phyloP scores from a whole-genome alignment of 257 asterid genomes.

The Galeopsis tetrahit region DNA sequence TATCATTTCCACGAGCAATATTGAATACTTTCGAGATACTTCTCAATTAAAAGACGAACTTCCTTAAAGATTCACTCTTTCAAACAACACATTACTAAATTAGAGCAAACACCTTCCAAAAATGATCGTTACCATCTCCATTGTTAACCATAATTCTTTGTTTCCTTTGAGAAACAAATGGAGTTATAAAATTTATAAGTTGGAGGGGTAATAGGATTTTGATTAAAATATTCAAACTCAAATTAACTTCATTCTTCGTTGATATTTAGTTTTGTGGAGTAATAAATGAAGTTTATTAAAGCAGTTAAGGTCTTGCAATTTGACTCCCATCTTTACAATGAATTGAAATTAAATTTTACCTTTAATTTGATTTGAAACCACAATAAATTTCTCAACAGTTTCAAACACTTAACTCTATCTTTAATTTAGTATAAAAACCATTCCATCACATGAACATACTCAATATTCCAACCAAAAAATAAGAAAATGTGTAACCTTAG shows the following conservation, averaged over 20 bases:
- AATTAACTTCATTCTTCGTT: not conserved
- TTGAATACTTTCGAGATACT: no score
- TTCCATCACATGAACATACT: not conserved
- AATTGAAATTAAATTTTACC: not conserved
- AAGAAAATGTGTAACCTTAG: slow-evolving; percentile 10
- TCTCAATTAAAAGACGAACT: no score
- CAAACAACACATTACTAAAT: no score
- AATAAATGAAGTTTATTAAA: not conserved
- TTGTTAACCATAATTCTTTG: no score
- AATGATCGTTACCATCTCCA: no score
- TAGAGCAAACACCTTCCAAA: no score
- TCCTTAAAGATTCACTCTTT: no score
- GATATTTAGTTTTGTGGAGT: not conserved
- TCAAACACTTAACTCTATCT: slow-evolving; percentile 11
- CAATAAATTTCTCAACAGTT: slow-evolving; percentile 23
- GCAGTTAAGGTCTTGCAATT: not conserved
- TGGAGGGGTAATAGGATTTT: not conserved
- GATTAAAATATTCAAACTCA: no score
- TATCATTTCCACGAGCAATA: no score
- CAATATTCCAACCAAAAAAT: not conserved
- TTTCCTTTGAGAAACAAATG: no score
- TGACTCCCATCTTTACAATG: not conserved
- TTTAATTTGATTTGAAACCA: not conserved
- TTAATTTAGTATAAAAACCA: not conserved
- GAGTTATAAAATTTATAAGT: no score